These are phyloP conservation scores for Globisporangium echinulatum DNA, from an alignment of 352 stramenopile genomes.

Conservation along the genomic window DNA sequence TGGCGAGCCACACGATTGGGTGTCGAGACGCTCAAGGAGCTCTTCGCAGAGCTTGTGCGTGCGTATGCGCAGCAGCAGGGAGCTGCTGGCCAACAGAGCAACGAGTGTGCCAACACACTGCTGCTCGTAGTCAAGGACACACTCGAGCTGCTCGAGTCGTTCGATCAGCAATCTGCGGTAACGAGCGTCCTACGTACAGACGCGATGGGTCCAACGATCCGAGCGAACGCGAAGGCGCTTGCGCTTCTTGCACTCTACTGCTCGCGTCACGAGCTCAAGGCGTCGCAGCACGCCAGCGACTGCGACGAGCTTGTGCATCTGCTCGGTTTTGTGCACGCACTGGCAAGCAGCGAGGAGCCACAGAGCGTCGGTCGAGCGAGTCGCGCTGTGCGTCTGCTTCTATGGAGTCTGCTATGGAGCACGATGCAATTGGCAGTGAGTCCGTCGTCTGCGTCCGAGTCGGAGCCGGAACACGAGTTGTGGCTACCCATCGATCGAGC, in stretches of 20 bases:
- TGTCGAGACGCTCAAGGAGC: not conserved
- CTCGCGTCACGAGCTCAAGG: not conserved
- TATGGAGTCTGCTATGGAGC: conserved; percentile 32
- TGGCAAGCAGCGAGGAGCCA: not conserved
- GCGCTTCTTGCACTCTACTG: conserved; percentile 3
- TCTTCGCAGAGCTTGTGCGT: conserved; percentile 10
- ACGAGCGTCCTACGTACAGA: not conserved
- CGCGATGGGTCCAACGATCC: not conserved
- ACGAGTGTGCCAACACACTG: conserved; percentile 21
- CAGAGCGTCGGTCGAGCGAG: not conserved
- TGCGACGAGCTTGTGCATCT: not conserved
- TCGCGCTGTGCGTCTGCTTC: conserved; percentile 13
- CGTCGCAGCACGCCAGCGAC: not conserved
- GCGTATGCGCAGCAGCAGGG: not conserved
- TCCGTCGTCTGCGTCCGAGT: too few relatives aligned
- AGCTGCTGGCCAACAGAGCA: not conserved
- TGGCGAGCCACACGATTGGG: not conserved
- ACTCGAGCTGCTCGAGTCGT: conserved; percentile 8
- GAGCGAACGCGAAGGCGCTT: not conserved
- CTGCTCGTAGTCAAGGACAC: conserved; percentile 24
- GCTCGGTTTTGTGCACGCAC: not conserved
- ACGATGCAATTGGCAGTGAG: conserved; percentile 2
- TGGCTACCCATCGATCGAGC: not conserved
- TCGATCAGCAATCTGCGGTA: not conserved
- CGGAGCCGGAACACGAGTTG: not conserved